Evolutionary conservation across 352 stramenopile genomes (phyloP), one percentile per base, ranked within the genome.

Genomic region (Thalassiosira exigua): DNA sequence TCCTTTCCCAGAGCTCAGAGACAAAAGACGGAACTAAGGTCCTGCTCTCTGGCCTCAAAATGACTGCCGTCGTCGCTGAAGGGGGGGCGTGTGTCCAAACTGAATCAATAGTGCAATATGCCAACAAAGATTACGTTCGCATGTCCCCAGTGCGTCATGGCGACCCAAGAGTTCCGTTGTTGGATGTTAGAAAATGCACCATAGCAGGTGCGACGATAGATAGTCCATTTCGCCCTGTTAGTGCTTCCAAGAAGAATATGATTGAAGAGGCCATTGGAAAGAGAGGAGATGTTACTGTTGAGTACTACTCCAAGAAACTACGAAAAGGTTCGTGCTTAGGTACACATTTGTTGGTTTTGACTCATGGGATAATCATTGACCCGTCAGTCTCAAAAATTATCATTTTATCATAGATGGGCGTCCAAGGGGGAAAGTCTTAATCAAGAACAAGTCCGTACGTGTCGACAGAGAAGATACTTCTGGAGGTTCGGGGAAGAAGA

Each of bases 391-490:
- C 36, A 42, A 22, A 7, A 21, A 26, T 42, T 56, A 11, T 59
- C 19, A 30, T 26, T 17, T 52, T 64, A 54, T 56, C 19, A 50
- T 50, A 70, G 60, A 54, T 19, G 60, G 24, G 56, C 5, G 19
- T 12, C 44, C 26, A 3, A 21, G 71, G 22, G 53, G 69, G 9
- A n/a, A n/a, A n/a, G n/a, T n/a, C n/a, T n/a, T n/a, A n/a, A n/a
- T n/a, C n/a, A 70, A 75, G 32, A 68, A 81, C 30, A 60, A 75
- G 42, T 24, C 30, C 2, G 21, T 81, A n/a, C 30, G 39, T 2
- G 30, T 41, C 9, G 42, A 70, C 29, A 59, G 29, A 14, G 46
- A 29, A 57, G 60, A 70, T 5, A 48, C 36, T 46, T 32, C 26
- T 36, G 42, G 27, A 51, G 64, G 67, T 22, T n/a, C 36, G 2